Base-by-base conservation (phyloP, 768 basidiomycete species). In the Tephrocybe rancida region DNA sequence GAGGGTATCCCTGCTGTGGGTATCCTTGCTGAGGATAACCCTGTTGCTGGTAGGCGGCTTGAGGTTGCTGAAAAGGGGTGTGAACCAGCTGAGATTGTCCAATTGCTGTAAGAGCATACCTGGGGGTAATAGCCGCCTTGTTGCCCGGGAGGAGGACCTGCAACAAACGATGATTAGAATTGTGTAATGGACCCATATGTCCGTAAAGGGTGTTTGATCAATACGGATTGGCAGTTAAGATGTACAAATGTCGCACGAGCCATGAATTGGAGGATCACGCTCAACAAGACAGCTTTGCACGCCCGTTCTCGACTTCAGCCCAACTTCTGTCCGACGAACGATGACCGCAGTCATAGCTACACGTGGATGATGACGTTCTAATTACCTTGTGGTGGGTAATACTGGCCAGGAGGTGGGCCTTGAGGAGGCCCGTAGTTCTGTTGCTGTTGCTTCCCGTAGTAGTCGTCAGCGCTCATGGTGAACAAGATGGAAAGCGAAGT, bases 391-490 rank as follows among this genome's bases (percentile, higher is more conserved):
- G 53, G 53, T 21, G 53, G 53, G 44, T 37, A 55, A 49, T 56
- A 37, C 63, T 54, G 57, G 63, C 70, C 73, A 63, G 70, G 68
- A 46, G 75, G 75, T 24, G 74, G 73, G 27, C 71, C 72, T 45
- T 72, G 71, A 9, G 81, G 81, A 13, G 80, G 81, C 52, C 81
- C 83, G 63, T 85, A 83, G 37, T 81, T 80, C 37, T 76, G 71
- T 57, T n/a, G 35, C 14, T 76, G 76, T 55, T 81, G 77, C 38
- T 74, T 73, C 46, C 72, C 72, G 70, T 90, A 90, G 62, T 88
- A 92, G 61, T 90, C 88, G 70, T 85, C 83, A 64, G 84, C 86
- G 56, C 88, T 86, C 89, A 88, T 87, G 60, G 53, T 60, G 35
- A 37, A 37, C 57, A 51, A 14, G 14, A 56, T 55, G 46, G 59